Evolutionary conservation across 2,329 filamentous ascomycete species (phyloP).

Genomic region (Alternaria sp.): DNA sequence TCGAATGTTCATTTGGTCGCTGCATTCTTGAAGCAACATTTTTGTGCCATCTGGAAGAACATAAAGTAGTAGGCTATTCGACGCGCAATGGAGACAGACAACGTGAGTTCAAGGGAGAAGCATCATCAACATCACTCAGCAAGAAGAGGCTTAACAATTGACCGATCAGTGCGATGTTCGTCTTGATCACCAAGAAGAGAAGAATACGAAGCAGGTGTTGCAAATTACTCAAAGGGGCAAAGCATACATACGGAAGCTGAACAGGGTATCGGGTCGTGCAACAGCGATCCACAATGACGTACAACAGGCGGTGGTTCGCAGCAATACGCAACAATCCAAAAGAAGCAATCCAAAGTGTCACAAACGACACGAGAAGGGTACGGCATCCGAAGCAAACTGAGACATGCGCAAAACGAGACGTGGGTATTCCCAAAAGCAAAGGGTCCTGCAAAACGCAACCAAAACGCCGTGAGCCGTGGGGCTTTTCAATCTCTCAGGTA

Average conservation of each 20-base stretch:
- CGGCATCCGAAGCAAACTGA: background rate
- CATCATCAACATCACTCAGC: background rate
- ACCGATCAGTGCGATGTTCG: background rate
- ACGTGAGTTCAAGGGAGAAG: background rate
- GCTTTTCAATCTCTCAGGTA: conserved; percentile 27
- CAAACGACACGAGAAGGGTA: background rate
- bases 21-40: background rate
- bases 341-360: conserved; percentile 1
- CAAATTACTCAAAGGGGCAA: background rate
- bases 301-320: background rate
- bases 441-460: background rate
- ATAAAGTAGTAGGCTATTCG: background rate
- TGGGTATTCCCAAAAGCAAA: conserved; percentile 11
- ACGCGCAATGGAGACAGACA: background rate
- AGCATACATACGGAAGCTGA: background rate
- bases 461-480: conserved; percentile 40
- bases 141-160: background rate
- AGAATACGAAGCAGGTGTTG: background rate
- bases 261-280: conserved; percentile 5
- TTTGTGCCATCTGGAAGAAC: background rate
- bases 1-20: background rate
- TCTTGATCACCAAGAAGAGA: background rate
- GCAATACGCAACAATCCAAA: background rate
- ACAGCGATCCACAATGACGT: conserved; percentile 9
- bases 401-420: background rate